phyloP scores from a whole-genome alignment of 768 basidiomycete genomes.

The Boletus sp. region DNA sequence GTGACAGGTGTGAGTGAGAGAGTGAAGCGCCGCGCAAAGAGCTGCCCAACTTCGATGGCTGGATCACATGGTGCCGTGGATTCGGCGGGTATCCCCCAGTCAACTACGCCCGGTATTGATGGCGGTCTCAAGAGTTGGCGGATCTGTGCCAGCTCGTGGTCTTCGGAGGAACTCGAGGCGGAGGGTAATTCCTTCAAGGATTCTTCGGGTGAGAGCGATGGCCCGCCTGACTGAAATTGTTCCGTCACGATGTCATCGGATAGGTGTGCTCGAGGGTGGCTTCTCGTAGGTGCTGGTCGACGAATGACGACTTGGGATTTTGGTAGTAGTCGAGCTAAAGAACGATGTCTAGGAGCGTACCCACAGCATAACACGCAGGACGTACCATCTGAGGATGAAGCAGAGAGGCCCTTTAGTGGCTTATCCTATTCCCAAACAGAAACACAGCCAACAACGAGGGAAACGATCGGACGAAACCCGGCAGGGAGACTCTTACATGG shows the following conservation, averaged over 20 bases:
- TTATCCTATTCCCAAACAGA: constrained; percentile 66
- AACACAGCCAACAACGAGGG: constrained; percentile 63
- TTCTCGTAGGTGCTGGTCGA: constrained; percentile 45
- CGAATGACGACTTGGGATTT: constrained; percentile 65
- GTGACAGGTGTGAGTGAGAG: constrained; percentile 1
- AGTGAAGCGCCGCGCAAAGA: background rate
- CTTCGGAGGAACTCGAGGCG: constrained; percentile 20
- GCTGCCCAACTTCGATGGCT: constrained; percentile 51
- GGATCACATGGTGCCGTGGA: constrained; percentile 57
- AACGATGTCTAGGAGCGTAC: background rate
- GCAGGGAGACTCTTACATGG: constrained; percentile 63
- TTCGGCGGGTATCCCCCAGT: constrained; percentile 78
- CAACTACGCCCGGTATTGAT: constrained; percentile 57
- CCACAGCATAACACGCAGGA: background rate
- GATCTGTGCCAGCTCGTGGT: constrained; percentile 53
- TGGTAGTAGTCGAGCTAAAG: constrained; percentile 39
- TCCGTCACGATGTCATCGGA: constrained; percentile 43
- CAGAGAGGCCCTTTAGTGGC: constrained; percentile 37
- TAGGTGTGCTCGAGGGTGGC: constrained; percentile 48
- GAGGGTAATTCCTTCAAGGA: constrained; percentile 11
- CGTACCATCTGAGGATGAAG: constrained; percentile 32
- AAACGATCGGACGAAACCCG: constrained; percentile 44
- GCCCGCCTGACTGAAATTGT: background rate
- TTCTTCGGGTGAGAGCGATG: constrained; percentile 17
- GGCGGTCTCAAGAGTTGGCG: constrained; percentile 60